Conservation (phyloP, 345 rosid genomes). For the Populus alba region DNA sequence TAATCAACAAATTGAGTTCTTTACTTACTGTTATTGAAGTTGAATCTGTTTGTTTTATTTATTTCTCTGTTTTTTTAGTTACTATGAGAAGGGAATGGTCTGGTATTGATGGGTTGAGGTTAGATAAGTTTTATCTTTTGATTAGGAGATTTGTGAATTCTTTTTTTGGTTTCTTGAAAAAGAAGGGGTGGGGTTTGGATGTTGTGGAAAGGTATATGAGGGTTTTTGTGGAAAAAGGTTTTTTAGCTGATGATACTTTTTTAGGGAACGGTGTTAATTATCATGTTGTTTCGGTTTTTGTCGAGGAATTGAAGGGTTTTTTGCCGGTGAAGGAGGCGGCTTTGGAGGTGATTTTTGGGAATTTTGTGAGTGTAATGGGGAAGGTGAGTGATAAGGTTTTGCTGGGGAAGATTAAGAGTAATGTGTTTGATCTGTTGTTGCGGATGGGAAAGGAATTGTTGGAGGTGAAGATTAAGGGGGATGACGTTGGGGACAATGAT, state of each 20-base stretch:
- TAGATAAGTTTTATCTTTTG: constrained; percentile 84
- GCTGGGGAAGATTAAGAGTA: constrained; percentile 66
- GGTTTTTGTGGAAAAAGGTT: constrained; percentile 45
- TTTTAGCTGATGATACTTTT: constrained; percentile 52
- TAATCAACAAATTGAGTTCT: constrained; percentile 57
- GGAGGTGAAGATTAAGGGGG: constrained; percentile 45
- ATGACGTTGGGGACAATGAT: constrained; percentile 38
- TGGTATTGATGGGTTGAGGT: constrained; percentile 74
- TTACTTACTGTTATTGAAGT: constrained; percentile 27
- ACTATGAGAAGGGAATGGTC: constrained; percentile 97
- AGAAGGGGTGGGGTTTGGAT: constrained; percentile 60
- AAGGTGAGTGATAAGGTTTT: constrained; percentile 59
- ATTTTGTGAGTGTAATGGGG: constrained; percentile 54
- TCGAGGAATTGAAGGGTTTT: constrained; percentile 70
- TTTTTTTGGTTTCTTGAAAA: constrained; percentile 47
- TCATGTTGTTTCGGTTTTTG: constrained; percentile 64
- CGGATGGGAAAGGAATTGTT: constrained; percentile 53
- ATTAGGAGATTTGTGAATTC: constrained; percentile 66
- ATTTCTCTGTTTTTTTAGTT: constrained; percentile 68
- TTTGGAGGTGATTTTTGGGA: constrained; percentile 43
- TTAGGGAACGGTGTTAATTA: constrained; percentile 79
- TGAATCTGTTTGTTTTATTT: constrained; percentile 12
- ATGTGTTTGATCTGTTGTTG: constrained; percentile 62
- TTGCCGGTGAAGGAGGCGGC: constrained; percentile 56
- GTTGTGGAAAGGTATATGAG: constrained; percentile 43